Evolutionary conservation across 1,284 basidiomycete genomes (phyloP), one percentile per base, ranked within the genome.

Genomic region (Termitomyces sp.): DNA sequence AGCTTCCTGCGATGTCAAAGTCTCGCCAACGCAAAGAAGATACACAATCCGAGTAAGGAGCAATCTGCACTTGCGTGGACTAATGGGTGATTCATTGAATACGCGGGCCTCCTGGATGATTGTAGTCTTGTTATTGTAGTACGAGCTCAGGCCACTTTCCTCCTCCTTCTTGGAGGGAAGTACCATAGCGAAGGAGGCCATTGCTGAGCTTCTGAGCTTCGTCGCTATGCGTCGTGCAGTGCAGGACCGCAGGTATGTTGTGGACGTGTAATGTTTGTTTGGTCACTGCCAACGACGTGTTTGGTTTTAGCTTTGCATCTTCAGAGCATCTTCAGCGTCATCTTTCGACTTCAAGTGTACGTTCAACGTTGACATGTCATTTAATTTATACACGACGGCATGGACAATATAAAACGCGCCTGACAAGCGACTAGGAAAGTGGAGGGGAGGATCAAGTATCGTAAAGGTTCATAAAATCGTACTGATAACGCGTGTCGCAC

Each of bases 11-110:
- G 92, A 91, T 40, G 83, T 86, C 73, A 99, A 96, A 1, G 85
- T 93, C 77, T 99, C 96, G 59, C 97, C 97, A 61, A 93, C 86
- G 74, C 98, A 98, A 56, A 99, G 81, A 55, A 99, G 81, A 74
- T 98, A 98, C 53, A 98, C 90, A 67, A 99, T 94, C 68, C 97
- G 86, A 47, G 96, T 99, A 64, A 99, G 84, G 56, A 99, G 82
- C 44, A 95, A 91, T 67, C 96, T 87, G 75, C 96, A 99, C 79
- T 96, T 97, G 66, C 96, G 83, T 19, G 93, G 93, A 67, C 91
- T 94, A 73, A 99, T 95, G 62, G 96, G 96, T 15, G 94, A 95
- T 72, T 99, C 96, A 77, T 99, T 99, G 85, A 99, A 99, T 60
- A 96, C 92, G 62, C 97, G 88, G 58, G 97, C 96, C 74, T 99